A percentile compares a stretch with the other conserved stretches of the same genome.
Evolutionary conservation across 2,329 filamentous ascomycete species (phyloP).

Genomic region (Cladobotryum mycophilum): DNA sequence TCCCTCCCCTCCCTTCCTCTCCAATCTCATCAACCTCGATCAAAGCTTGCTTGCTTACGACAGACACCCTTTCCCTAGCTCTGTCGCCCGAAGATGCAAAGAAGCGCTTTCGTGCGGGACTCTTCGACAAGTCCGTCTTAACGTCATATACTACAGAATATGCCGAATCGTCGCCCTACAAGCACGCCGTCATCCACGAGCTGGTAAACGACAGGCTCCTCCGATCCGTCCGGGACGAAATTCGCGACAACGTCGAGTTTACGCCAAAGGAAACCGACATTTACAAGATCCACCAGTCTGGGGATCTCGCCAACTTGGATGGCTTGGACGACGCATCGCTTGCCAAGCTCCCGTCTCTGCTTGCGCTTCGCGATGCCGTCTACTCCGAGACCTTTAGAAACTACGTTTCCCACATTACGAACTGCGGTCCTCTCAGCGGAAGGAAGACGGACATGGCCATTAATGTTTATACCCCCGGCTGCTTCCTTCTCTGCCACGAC

Average conservation of each 20-base stretch:
- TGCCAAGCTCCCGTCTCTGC: constrained; percentile 79
- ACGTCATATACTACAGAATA: constrained; percentile 56
- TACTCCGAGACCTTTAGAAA: constrained; percentile 86
- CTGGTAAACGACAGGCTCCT: constrained; percentile 77
- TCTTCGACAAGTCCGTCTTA: constrained; percentile 57
- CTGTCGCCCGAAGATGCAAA: constrained; percentile 45
- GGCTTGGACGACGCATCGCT: constrained; percentile 83
- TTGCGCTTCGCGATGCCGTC: constrained; percentile 85
- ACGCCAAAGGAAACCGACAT: constrained; percentile 99
- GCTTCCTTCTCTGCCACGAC: constrained; percentile 92
- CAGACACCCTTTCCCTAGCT: constrained; percentile 27
- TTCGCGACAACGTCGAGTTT: constrained; percentile 85
- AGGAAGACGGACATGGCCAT: constrained; percentile 98
- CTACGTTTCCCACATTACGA: constrained; percentile 81
- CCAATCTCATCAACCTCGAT: not conserved
- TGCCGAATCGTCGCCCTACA: constrained; percentile 65
- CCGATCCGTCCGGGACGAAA: constrained; percentile 80
- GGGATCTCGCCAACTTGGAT: constrained; percentile 93
- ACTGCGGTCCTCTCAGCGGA: constrained; percentile 80
- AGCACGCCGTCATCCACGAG: constrained; percentile 80
- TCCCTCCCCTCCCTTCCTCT: too few relatives aligned
- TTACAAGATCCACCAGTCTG: constrained; percentile 98
- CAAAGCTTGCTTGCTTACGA: constrained; percentile 10
- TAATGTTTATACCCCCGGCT: constrained; percentile 95
- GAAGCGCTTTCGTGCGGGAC: constrained; percentile 56